A percentile compares a stretch with the other conserved stretches of the same genome.
Conservation (phyloP, 2,329 filamentous ascomycete species). For the Pestalotiopsis sp. region DNA sequence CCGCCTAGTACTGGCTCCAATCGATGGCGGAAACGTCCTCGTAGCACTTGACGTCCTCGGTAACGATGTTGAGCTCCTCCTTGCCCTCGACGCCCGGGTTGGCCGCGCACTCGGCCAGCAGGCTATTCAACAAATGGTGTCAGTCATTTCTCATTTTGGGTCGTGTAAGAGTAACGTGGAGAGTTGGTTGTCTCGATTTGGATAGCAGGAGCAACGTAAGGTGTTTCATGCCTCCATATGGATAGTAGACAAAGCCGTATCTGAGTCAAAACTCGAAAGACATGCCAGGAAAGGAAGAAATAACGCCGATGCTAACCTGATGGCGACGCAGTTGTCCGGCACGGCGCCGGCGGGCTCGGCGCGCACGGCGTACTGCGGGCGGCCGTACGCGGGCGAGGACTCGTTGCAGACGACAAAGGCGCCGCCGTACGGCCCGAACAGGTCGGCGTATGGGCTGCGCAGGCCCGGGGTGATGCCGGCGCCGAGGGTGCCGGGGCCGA, state of each 20-base stretch:
- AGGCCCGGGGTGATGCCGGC: constrained; percentile 6
- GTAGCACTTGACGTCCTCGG: constrained; percentile 8
- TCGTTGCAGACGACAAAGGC: constrained; percentile 9
- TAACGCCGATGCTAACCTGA: too few species aligned
- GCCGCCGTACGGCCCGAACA: constrained; percentile 1
- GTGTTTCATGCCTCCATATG: too few species aligned
- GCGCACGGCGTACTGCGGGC: constrained; percentile 7
- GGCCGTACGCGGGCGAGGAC: neutral
- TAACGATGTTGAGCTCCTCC: constrained; percentile 9
- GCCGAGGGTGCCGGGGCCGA: constrained; percentile 1
- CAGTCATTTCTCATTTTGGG: too few species aligned
- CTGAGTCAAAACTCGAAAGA: too few species aligned
- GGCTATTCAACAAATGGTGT: too few species aligned
- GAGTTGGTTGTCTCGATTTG: too few species aligned
- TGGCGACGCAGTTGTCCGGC: constrained; percentile 10
- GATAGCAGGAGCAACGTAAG: too few species aligned
- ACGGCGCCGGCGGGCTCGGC: neutral
- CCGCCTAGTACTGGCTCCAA: constrained; percentile 9
- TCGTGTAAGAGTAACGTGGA: too few species aligned
- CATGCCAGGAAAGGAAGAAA: too few species aligned
- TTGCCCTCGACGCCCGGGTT: constrained; percentile 2
- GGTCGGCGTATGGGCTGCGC: constrained; percentile 10
- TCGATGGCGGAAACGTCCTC: constrained; percentile 9
- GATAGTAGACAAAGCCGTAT: too few species aligned
- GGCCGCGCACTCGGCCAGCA: constrained; percentile 8